Conservation (phyloP, 1,139 yeast genomes). For the Taphrina wiesneri region DNA sequence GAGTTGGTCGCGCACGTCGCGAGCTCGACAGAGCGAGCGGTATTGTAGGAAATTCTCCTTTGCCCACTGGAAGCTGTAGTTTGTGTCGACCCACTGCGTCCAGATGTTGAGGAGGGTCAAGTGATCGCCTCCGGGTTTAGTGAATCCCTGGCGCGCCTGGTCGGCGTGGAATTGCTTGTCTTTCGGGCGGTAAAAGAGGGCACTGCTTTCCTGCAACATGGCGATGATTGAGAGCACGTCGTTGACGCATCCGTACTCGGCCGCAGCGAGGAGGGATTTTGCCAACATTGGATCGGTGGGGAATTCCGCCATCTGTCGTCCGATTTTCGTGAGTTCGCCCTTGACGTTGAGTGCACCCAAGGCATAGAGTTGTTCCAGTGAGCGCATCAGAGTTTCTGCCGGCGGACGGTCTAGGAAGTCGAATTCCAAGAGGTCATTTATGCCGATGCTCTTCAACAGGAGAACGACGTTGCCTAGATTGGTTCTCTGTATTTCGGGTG, state of each 20-base stretch:
- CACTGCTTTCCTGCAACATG: slow-evolving; percentile 78
- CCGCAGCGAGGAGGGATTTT: slow-evolving; percentile 67
- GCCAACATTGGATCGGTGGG: slow-evolving; percentile 92
- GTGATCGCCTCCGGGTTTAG: slow-evolving; percentile 72
- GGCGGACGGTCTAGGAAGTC: slow-evolving; percentile 89
- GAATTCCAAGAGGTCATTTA: slow-evolving; percentile 75
- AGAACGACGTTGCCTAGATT: slow-evolving; percentile 81
- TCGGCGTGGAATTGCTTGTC: slow-evolving; percentile 69
- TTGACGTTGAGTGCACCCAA: slow-evolving; percentile 82
- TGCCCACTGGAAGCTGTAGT: slow-evolving; percentile 80
- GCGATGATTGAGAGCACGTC: slow-evolving; percentile 72
- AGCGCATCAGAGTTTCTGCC: slow-evolving; percentile 66
- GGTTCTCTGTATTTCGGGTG: slow-evolving; percentile 92
- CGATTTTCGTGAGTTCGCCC: slow-evolving; percentile 75
- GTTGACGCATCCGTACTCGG: slow-evolving; percentile 58
- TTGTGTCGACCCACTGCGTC: slow-evolving; percentile 72
- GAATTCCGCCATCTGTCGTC: slow-evolving; percentile 85
- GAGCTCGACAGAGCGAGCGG: slow-evolving; percentile 67
- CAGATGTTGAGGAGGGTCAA: slow-evolving; percentile 70
- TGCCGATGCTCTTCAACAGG: slow-evolving; percentile 87
- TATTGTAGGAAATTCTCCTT: slow-evolving; percentile 78
- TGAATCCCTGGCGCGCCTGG: slow-evolving; percentile 58
- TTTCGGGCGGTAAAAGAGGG: slow-evolving; percentile 71
- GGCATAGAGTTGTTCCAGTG: slow-evolving; percentile 77
- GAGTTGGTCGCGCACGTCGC: slow-evolving; percentile 73